A percentile compares a stretch with the other conserved stretches of the same genome.
Evolutionary conservation across 2,329 filamentous ascomycete species (phyloP).

Genomic region (Biscogniauxia marginata): DNA sequence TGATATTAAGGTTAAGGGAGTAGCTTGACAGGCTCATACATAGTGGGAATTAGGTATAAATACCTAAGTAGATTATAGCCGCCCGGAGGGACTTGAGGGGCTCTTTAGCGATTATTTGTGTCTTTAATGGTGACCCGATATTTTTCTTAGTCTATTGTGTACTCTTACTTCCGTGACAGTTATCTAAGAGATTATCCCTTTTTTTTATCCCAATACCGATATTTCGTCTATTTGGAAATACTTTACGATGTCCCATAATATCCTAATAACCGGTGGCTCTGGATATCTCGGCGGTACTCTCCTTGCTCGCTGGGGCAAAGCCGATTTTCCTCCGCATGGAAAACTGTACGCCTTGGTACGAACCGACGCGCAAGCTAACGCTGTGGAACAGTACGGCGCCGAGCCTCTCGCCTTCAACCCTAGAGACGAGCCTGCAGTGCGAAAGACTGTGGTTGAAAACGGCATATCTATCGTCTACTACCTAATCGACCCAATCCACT

Average conservation of each 20-base stretch:
- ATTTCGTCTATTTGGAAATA: not conserved
- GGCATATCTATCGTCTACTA: constrained; percentile 49
- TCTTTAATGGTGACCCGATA: too few relatives aligned
- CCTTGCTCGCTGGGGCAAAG: constrained; percentile 37
- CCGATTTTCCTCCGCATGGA: constrained; percentile 40
- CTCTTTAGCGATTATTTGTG: too few relatives aligned
- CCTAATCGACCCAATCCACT: constrained; percentile 41
- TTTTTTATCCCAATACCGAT: not conserved
- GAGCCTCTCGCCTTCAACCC: constrained; percentile 41
- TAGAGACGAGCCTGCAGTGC: constrained; percentile 35
- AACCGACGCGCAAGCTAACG: constrained; percentile 42
- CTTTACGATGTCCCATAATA: constrained; percentile 32
- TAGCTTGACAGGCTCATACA: too few relatives aligned
- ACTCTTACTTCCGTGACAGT: too few relatives aligned
- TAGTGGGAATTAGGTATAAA: too few relatives aligned
- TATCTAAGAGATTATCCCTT: too few relatives aligned
- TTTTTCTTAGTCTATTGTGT: too few relatives aligned
- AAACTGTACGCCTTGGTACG: constrained; percentile 48
- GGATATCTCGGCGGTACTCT: constrained; percentile 54
- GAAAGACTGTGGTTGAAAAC: constrained; percentile 37
- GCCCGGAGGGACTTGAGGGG: too few relatives aligned
- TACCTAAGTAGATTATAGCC: too few relatives aligned
- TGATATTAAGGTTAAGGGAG: too few relatives aligned
- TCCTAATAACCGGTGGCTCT: constrained; percentile 51
- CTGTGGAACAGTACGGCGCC: constrained; percentile 43